Evolutionary conservation across 805 yeast genomes (phyloP).

Genomic region (Barnettozyma californica): DNA sequence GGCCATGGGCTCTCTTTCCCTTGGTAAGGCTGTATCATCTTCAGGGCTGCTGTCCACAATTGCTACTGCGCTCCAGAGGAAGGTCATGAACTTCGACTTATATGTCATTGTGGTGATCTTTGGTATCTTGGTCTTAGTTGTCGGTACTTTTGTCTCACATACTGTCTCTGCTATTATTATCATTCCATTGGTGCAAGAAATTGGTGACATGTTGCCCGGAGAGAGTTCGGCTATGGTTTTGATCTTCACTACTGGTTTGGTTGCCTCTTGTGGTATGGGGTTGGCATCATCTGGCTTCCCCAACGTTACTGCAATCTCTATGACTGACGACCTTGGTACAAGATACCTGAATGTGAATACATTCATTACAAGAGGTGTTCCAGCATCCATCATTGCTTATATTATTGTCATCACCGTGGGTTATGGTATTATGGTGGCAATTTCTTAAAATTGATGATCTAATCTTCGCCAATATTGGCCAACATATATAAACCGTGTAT

Average conservation of each 20-base stretch:
- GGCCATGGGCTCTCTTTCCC: slow-evolving; percentile 96
- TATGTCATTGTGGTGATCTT: slow-evolving; percentile 75
- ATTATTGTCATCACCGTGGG: slow-evolving; percentile 72
- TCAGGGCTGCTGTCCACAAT: slow-evolving; percentile 81
- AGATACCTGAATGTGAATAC: slow-evolving; percentile 78
- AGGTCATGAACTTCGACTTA: slow-evolving; percentile 55
- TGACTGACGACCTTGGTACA: slow-evolving; percentile 87
- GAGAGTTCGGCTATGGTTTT: slow-evolving; percentile 60
- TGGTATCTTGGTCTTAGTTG: slow-evolving; percentile 73
- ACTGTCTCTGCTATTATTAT: slow-evolving; percentile 94
- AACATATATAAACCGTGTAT: too few relatives aligned
- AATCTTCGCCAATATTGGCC: too few relatives aligned
- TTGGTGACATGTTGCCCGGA: slow-evolving; percentile 64
- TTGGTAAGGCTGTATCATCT: slow-evolving; percentile 90
- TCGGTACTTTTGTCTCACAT: slow-evolving; percentile 94
- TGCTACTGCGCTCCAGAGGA: slow-evolving; percentile 60
- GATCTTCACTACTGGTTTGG: slow-evolving; percentile 44
- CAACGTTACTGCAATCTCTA: slow-evolving; percentile 94
- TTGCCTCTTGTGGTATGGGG: slow-evolving; percentile 95
- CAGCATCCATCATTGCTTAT: slow-evolving; percentile 75
- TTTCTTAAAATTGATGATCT: slow-evolving; percentile 12
- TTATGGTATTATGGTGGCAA: slow-evolving; percentile 58
- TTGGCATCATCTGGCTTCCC: slow-evolving; percentile 97
- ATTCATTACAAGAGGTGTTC: slow-evolving; percentile 88
- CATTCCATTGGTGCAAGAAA: slow-evolving; percentile 82